phyloP scores from a whole-genome alignment of 108 stramenopile genomes.

The Nannochloropsis gaditana region DNA sequence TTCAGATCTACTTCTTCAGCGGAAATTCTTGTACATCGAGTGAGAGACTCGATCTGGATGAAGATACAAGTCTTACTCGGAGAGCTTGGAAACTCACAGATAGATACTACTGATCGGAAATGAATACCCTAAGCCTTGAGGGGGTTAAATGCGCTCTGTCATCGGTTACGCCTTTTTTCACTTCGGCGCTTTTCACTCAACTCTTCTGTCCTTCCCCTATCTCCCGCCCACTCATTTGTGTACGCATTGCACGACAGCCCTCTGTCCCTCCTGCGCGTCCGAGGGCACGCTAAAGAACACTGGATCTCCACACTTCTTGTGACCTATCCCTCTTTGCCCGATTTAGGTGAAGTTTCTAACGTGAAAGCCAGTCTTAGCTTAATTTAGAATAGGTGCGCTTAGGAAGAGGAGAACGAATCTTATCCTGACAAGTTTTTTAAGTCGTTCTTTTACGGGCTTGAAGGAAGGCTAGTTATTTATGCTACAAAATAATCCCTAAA shows the following conservation, averaged over 20 bases:
- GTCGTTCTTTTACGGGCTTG: too few relatives aligned
- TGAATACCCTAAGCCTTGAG: background rate
- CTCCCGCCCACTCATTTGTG: background rate
- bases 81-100: background rate
- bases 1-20: background rate
- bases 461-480: too few relatives aligned
- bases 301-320: conserved; percentile 11
- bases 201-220: too few relatives aligned
- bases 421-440: too few relatives aligned
- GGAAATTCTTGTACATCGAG: background rate
- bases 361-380: too few relatives aligned
- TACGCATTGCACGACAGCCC: conserved; percentile 19
- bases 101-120: background rate
- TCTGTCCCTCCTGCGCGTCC: background rate
- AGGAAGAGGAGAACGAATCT: too few relatives aligned
- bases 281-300: background rate
- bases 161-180: background rate
- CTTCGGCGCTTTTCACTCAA: background rate
- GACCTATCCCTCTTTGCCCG: conserved; percentile 9
- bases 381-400: too few relatives aligned
- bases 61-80: too few relatives aligned
- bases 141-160: background rate
- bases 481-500: too few relatives aligned
- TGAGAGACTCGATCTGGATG: too few relatives aligned
- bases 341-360: background rate